These are phyloP conservation scores for Mycena sanguinolenta DNA, from an alignment of 768 basidiomycete species.

Conservation along the genomic window DNA sequence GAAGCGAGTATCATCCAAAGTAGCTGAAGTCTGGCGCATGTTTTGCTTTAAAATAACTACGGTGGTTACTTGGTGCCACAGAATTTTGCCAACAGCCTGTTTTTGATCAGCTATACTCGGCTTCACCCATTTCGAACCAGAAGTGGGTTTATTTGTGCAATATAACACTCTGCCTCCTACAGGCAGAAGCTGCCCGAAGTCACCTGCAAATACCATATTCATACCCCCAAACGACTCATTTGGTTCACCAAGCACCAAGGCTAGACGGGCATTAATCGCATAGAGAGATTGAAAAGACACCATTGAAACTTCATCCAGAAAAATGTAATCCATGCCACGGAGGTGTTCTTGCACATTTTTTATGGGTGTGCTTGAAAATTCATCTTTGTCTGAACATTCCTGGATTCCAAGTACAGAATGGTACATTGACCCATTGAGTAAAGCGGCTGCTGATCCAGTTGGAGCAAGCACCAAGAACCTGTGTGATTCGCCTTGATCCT, in stretches of 20 bases:
- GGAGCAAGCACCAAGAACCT: neutral
- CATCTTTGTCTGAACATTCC: too few relatives aligned
- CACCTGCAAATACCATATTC: neutral
- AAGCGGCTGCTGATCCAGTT: neutral
- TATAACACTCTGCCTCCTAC: slow-evolving; percentile 8
- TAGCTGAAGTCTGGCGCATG: neutral
- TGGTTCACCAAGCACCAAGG: neutral
- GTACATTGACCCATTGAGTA: neutral
- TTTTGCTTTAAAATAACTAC: neutral
- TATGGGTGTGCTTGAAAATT: too few relatives aligned
- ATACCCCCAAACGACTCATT: neutral
- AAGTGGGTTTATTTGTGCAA: slow-evolving; percentile 27
- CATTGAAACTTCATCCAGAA: neutral
- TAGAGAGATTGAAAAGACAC: neutral
- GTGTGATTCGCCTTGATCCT: neutral
- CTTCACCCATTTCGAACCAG: neutral
- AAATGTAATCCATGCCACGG: neutral
- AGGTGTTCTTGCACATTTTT: neutral
- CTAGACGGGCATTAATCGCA: neutral
- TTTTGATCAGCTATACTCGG: neutral
- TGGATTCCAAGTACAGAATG: neutral
- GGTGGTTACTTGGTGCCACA: neutral
- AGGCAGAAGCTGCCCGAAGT: neutral
- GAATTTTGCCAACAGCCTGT: neutral
- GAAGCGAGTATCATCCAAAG: neutral